These are phyloP conservation scores for Psilocybe subaeruginosa DNA, from an alignment of 768 basidiomycete genomes.

Conservation along the genomic window DNA sequence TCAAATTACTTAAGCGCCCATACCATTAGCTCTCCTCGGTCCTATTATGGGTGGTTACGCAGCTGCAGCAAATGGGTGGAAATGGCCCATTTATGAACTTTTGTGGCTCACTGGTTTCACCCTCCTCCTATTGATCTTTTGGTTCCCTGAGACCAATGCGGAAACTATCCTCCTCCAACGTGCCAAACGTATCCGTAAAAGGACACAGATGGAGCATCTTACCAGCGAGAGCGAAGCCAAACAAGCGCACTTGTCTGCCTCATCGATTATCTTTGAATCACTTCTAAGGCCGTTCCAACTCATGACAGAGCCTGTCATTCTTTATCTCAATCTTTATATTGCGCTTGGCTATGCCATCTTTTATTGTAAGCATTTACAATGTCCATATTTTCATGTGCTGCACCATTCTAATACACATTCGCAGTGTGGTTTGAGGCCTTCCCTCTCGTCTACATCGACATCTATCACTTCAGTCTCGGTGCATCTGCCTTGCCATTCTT, in stretches of 20 bases:
- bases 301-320: slow-evolving; percentile 1
- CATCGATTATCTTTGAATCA: background rate
- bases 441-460: slow-evolving; percentile 7
- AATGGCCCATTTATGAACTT: slow-evolving; percentile 6
- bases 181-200: background rate
- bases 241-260: background rate
- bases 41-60: slow-evolving; percentile 2
- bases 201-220: background rate
- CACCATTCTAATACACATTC: background rate
- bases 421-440: slow-evolving; percentile 8
- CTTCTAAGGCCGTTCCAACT: slow-evolving; percentile 3
- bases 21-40: background rate
- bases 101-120: slow-evolving; percentile 1
- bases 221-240: slow-evolving; percentile 2
- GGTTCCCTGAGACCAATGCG: slow-evolving; percentile 3
- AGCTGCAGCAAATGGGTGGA: background rate
- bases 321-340: slow-evolving; percentile 1
- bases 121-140: slow-evolving; percentile 1
- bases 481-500: slow-evolving; percentile 1
- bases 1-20: background rate
- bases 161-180: slow-evolving; percentile 4
- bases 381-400: background rate
- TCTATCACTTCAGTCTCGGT: slow-evolving; percentile 8
- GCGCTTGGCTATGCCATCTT: slow-evolving; percentile 1
- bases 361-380: background rate